Evolutionary conservation across 2,329 filamentous ascomycete species (phyloP).

Genomic region (Huntiella abstrusa): DNA sequence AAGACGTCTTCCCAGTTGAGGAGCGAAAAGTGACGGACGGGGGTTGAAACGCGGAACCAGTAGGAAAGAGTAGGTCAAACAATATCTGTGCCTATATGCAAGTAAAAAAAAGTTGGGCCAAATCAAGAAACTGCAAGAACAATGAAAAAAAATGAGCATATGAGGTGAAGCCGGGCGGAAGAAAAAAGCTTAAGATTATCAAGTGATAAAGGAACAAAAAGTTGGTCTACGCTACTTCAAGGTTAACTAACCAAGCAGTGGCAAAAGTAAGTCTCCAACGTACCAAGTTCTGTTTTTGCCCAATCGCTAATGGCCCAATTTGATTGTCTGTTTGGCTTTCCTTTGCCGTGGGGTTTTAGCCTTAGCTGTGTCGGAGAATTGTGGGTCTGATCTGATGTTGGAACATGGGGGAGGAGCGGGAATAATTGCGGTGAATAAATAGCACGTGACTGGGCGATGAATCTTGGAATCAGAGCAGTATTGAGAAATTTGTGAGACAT

Average conservation of each 20-base stretch:
- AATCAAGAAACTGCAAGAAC: neutral
- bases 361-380: conserved; percentile 1
- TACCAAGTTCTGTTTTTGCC: neutral
- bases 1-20: neutral
- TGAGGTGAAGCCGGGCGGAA: neutral
- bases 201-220: neutral
- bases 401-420: too few species aligned
- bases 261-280: neutral
- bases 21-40: neutral
- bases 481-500: too few species aligned
- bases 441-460: too few species aligned
- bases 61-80: too few species aligned
- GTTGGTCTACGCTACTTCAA: neutral
- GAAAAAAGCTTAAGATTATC: neutral
- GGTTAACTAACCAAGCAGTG: neutral
- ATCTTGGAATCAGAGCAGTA: too few species aligned
- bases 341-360: too few species aligned
- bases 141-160: too few species aligned
- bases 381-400: neutral
- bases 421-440: too few species aligned
- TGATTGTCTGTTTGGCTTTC: neutral
- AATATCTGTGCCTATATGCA: too few species aligned
- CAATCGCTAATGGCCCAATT: too few species aligned
- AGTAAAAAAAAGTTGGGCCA: neutral
- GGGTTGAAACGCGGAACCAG: neutral